Percentiles rank a stretch among this genome's conserved stretches.
These are phyloP conservation scores for Penicillium fuscoglaucum DNA, from an alignment of 2,329 filamentous ascomycete species.

Conservation along the genomic window DNA sequence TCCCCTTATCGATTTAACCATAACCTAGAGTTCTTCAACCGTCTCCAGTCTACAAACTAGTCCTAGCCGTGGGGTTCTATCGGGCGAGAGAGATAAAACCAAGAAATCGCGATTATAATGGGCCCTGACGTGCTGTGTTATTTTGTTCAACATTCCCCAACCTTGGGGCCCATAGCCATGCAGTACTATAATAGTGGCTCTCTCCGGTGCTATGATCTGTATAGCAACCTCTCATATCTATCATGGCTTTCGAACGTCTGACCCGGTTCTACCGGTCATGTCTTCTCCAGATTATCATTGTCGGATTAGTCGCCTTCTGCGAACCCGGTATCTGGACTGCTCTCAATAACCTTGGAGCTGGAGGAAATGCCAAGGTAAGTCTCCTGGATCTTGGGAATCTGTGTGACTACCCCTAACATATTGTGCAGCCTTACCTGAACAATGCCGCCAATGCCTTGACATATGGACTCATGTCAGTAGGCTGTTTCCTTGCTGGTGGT, in stretches of 20 bases:
- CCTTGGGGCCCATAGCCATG: not conserved
- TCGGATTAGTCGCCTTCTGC: constrained; percentile 44
- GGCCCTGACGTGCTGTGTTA: constrained; percentile 15
- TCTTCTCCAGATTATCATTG: constrained; percentile 44
- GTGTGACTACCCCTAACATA: not conserved
- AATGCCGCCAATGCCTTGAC: constrained; percentile 53
- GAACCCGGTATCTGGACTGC: constrained; percentile 49
- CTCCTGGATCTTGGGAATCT: not conserved
- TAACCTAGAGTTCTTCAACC: not conserved
- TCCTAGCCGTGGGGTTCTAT: not conserved
- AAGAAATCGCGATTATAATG: constrained; percentile 15
- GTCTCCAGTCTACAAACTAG: not conserved
- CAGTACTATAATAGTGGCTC: not conserved
- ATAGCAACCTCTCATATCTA: not conserved
- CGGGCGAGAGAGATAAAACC: not conserved
- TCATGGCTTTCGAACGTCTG: constrained; percentile 11
- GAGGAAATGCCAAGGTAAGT: constrained; percentile 33
- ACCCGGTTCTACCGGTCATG: constrained; percentile 44
- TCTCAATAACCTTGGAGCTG: constrained; percentile 47
- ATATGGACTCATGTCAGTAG: constrained; percentile 50
- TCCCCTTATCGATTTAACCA: not conserved
- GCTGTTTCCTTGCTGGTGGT: constrained; percentile 49
- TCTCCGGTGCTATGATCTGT: not conserved
- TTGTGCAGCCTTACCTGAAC: constrained; percentile 49
- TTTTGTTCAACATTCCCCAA: not conserved